phyloP scores from a whole-genome alignment of 441 rosid species.

The Dalechampia spathulata region DNA sequence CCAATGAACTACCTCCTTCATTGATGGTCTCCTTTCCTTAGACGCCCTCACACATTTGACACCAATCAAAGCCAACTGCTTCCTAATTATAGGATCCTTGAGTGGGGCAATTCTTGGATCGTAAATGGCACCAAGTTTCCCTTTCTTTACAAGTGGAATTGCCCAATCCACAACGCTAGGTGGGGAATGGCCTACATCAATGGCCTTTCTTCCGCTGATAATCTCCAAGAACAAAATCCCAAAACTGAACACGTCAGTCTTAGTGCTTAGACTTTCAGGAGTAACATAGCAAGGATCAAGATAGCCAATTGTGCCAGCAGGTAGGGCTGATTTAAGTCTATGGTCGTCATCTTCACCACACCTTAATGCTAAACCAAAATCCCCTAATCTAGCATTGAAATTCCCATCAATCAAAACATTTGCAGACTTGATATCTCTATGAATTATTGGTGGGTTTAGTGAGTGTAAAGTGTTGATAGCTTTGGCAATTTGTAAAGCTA shows the following conservation, averaged over 20 bases:
- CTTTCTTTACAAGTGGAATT: slow-evolving; percentile 78
- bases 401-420: slow-evolving; percentile 86
- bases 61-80: slow-evolving; percentile 76
- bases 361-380: slow-evolving; percentile 87
- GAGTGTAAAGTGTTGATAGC: slow-evolving; percentile 73
- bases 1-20: slow-evolving; percentile 86
- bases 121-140: slow-evolving; percentile 64
- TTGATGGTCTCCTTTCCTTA: slow-evolving; percentile 86
- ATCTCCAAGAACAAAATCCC: slow-evolving; percentile 94
- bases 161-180: slow-evolving; percentile 96
- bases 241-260: slow-evolving; percentile 92
- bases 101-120: slow-evolving; percentile 69
- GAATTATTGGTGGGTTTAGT: slow-evolving; percentile 61
- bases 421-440: slow-evolving; percentile 93
- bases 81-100: slow-evolving; percentile 58
- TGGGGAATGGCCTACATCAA: slow-evolving; percentile 83
- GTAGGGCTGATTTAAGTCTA: slow-evolving; percentile 83
- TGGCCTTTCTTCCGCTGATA: slow-evolving; percentile 90
- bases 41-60: slow-evolving; percentile 93
- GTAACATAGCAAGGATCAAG: slow-evolving; percentile 94
- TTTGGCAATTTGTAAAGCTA: slow-evolving; percentile 80
- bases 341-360: slow-evolving; percentile 70
- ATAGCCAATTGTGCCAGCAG: slow-evolving; percentile 97
- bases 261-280: slow-evolving; percentile 85
- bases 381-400: slow-evolving; percentile 86